Percentiles rank a stretch among this genome's conserved stretches.
Evolutionary conservation across 2,329 filamentous ascomycete genomes (phyloP).

Genomic region (Fusarium miscanthi): DNA sequence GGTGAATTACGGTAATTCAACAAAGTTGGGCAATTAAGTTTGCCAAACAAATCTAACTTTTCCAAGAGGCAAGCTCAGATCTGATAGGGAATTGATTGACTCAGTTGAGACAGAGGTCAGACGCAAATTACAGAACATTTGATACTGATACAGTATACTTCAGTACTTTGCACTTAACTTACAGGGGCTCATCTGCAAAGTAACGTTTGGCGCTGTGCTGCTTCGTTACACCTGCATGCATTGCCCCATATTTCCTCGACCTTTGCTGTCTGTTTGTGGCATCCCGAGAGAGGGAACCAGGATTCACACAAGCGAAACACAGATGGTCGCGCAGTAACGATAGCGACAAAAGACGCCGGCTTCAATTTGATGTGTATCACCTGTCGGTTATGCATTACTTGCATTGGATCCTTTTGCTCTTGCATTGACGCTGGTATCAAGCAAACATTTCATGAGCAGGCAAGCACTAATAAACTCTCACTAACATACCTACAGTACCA

Average conservation of each 20-base stretch:
- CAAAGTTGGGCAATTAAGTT: neutral
- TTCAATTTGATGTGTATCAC: slow-evolving; percentile 11
- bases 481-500: neutral
- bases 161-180: slow-evolving; percentile 5
- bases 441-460: neutral
- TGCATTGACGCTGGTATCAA: neutral
- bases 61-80: neutral
- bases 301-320: slow-evolving; percentile 26
- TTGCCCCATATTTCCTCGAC: slow-evolving; percentile 19
- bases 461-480: neutral
- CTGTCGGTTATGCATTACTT: neutral
- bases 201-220: slow-evolving; percentile 31
- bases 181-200: slow-evolving; percentile 25
- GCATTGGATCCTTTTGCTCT: slow-evolving; percentile 2
- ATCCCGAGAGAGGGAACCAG: slow-evolving; percentile 31
- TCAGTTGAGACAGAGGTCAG: slow-evolving; percentile 2
- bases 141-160: neutral
- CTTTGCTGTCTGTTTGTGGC: slow-evolving; percentile 29
- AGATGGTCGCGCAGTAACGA: slow-evolving; percentile 13
- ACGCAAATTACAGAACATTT: neutral
- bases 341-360: neutral
- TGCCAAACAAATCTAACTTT: neutral
- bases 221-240: slow-evolving; percentile 37
- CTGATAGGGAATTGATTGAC: slow-evolving; percentile 12
- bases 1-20: neutral